phyloP scores from a whole-genome alignment of 2,329 filamentous ascomycete species.

The Aspergillus floridensis region DNA sequence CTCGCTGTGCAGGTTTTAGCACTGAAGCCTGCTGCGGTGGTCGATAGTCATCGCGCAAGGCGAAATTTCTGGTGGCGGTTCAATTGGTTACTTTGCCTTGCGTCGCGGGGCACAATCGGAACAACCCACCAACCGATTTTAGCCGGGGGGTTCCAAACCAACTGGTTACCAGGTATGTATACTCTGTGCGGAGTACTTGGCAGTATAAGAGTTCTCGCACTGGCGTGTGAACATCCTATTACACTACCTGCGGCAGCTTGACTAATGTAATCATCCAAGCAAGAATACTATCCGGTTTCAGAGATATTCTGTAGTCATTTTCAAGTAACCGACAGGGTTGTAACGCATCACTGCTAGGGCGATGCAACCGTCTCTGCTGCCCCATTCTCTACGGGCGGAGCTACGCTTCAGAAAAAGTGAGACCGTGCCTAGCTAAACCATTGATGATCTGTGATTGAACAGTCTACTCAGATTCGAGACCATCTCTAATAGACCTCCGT shows the following conservation, averaged over 20 bases:
- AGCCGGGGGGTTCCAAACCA: background rate
- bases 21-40: background rate
- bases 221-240: background rate
- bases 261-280: background rate
- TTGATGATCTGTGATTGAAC: background rate
- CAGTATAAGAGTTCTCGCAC: too few relatives aligned
- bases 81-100: background rate
- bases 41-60: background rate
- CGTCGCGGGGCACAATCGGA: background rate
- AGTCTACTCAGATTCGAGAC: background rate
- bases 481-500: background rate
- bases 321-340: too few relatives aligned
- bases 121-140: background rate
- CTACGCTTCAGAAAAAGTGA: background rate
- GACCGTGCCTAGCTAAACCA: background rate
- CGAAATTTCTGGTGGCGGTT: conserved; percentile 23
- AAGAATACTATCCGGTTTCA: background rate
- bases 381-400: too few relatives aligned
- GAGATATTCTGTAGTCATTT: background rate
- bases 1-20: background rate
- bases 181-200: too few relatives aligned
- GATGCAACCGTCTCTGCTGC: too few relatives aligned
- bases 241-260: background rate
- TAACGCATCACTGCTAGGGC: too few relatives aligned
- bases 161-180: too few relatives aligned